phyloP scores from a whole-genome alignment of 768 basidiomycete genomes.

The Leccinum sublutescens region DNA sequence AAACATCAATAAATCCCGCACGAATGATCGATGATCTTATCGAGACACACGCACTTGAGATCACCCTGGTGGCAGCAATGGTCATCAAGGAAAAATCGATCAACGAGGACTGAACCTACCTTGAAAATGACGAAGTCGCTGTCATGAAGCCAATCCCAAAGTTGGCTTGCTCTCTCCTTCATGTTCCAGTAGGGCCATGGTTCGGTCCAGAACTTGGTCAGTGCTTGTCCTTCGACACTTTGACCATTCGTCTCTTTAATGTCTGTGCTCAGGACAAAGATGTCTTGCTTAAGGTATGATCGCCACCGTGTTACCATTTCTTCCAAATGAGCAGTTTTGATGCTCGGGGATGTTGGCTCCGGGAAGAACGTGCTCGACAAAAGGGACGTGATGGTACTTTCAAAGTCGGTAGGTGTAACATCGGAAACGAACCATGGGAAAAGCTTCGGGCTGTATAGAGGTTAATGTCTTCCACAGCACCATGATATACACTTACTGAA shows the following conservation, averaged over 20 bases:
- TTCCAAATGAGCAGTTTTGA: slow-evolving; percentile 43
- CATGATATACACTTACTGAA: slow-evolving; percentile 65
- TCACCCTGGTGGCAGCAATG: slow-evolving; percentile 59
- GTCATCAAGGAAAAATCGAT: neutral
- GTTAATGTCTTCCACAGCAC: slow-evolving; percentile 9
- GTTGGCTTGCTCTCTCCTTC: slow-evolving; percentile 46
- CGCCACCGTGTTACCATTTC: slow-evolving; percentile 72
- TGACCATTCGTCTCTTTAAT: slow-evolving; percentile 26
- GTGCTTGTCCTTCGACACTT: slow-evolving; percentile 25
- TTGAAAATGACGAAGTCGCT: slow-evolving; percentile 84
- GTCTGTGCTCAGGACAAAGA: slow-evolving; percentile 60
- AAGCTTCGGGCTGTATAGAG: slow-evolving; percentile 69
- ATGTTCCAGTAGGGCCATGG: slow-evolving; percentile 79
- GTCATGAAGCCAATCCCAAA: slow-evolving; percentile 50
- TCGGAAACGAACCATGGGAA: slow-evolving; percentile 99
- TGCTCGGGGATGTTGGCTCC: slow-evolving; percentile 20
- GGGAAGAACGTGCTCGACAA: slow-evolving; percentile 60
- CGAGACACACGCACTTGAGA: slow-evolving; percentile 65
- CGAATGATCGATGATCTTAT: neutral
- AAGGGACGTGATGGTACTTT: slow-evolving; percentile 52
- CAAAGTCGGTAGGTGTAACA: slow-evolving; percentile 86
- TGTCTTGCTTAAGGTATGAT: slow-evolving; percentile 62
- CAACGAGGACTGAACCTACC: slow-evolving; percentile 35
- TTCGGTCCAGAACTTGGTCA: slow-evolving; percentile 67
- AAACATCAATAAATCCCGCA: slow-evolving; percentile 1